Conservation (phyloP, 441 rosid genomes). For the Erodium trifolium region DNA sequence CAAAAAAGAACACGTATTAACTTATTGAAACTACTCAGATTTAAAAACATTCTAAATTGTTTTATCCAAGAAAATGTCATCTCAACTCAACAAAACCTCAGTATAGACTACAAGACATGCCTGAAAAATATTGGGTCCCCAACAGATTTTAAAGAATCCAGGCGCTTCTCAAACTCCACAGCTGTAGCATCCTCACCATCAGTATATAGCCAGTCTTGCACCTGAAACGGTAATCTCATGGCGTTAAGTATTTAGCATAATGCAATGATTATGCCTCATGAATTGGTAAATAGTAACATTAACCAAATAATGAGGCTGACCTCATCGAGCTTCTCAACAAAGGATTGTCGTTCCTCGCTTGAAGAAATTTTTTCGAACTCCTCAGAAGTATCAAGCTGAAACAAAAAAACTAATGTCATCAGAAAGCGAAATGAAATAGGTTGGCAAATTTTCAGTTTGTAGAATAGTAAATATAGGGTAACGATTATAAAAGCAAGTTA, state of each 20-base stretch:
- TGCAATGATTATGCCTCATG: background rate
- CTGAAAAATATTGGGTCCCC: conserved; percentile 81
- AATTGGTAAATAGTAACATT: background rate
- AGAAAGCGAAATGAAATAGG: no score
- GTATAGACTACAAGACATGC: conserved; percentile 24
- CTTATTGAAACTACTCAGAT: background rate
- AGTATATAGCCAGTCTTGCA: conserved; percentile 93
- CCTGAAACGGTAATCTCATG: conserved; percentile 36
- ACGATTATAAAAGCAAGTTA: no score
- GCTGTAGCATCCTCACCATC: conserved; percentile 95
- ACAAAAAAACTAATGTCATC: conserved; percentile 15
- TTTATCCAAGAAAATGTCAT: background rate
- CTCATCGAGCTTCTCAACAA: conserved; percentile 86
- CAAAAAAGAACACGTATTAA: conserved; percentile 15
- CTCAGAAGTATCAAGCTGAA: conserved; percentile 75
- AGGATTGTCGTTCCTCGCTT: conserved; percentile 65
- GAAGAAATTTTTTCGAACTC: conserved; percentile 63
- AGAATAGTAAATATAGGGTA: no score
- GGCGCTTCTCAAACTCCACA: conserved; percentile 53
- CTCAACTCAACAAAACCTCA: no score
- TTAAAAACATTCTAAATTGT: conserved; percentile 9
- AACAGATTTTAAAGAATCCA: conserved; percentile 59
- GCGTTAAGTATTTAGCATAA: background rate
- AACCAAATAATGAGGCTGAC: conserved; percentile 27
- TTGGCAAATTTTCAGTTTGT: no score